Evolutionary conservation across 2,329 filamentous ascomycete species (phyloP), one percentile per base, ranked within the genome.

Genomic region (Ceratocystis smalleyi): DNA sequence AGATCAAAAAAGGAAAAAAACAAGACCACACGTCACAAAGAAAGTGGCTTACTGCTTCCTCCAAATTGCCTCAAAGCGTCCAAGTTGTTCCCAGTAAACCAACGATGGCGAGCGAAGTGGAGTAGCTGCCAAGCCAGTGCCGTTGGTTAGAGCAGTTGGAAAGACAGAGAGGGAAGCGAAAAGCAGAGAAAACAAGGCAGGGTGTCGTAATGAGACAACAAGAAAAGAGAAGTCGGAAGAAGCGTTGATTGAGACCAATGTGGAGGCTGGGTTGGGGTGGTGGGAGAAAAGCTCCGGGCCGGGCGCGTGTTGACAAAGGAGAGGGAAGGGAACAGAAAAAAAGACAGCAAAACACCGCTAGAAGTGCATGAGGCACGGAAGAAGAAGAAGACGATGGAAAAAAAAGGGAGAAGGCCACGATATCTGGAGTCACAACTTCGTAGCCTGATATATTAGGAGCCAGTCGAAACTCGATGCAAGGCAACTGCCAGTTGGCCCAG

Each of bases 1-100:
- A 27, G 27, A 35, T 10, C 8, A 40, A 40, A 12, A 51, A 51
- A 27, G 8, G 12, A 49, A 49, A 49, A 55, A 27, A 27, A 6
- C 10, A 30, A 30, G 24, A 30, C 8, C 17, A 57, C 45, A 51
- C 2, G n/a, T 19, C 22, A n/a, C 5, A 54, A 10, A 30, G 54
- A 57, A 57, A 57, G 32, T 5, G 17, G 54, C 15, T 8, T n/a
- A 57, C 3, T 30, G 30, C 8, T 19, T 22, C n/a, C 27, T 7
- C 54, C 54, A 32, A 55, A 57, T 57, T 57, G 54, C 54, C 54
- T 57, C 54, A 57, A 30, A 15, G 24, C 32, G 54, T 40, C 35
- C 35, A 57, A 32, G 54, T n/a, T 40, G 35, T 15, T 40, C 54
- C 27, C 24, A 30, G 32, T 30, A 35, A 30, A 27, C 12, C 47